Evolutionary conservation across 177 flowering plant genomes (phyloP), one percentile per base, ranked within the genome.

Genomic region (Vitis hybrid): DNA sequence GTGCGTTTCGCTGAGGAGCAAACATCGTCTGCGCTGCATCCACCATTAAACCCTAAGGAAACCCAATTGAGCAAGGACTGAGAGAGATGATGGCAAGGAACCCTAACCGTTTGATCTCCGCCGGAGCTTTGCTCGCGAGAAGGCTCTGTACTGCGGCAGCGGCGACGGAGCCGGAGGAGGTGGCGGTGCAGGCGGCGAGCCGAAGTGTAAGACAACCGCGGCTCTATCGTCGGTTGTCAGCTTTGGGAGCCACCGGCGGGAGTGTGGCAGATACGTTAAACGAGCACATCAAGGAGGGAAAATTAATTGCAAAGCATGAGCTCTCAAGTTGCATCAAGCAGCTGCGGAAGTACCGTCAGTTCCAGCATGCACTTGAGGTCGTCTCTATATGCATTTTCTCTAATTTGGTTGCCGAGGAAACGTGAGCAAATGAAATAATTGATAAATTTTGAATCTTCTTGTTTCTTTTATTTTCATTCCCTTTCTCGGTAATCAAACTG

Each of bases 361-460:
- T 49, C 72, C 70, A 72, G 4, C 82, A 81, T 13, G 88, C 89
- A 27, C 84, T 86, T 3, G 85, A 90, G 84, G 94, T 90, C 32
- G 27, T 62, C 27, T 48, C 56, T 35, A 5, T 35, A 35, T 35
- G 46, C 46, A 35, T 35, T 35, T 35, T 35, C 46, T 35, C 46
- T 35, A 35, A 35, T 35, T 35, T 35, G 46, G 46, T 35, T 35
- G 46, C 46, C 46, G 46, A 35, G 7, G 7, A 35, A 24, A 24
- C 27, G 27, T 24, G 27, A 24, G 2, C 27, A 24, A 35, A 35
- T 35, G 46, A 35, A 35, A 35, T 35, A 5, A 35, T 35, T 35
- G 46, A 35, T 35, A 35, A 35, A 35, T 35, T 35, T 35, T 35
- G 5, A 35, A 35, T 35, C 46, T 35, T 35, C 6, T 35, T 35